Conservation (phyloP, 306 rosid genomes). For the Neltuma alba region DNA sequence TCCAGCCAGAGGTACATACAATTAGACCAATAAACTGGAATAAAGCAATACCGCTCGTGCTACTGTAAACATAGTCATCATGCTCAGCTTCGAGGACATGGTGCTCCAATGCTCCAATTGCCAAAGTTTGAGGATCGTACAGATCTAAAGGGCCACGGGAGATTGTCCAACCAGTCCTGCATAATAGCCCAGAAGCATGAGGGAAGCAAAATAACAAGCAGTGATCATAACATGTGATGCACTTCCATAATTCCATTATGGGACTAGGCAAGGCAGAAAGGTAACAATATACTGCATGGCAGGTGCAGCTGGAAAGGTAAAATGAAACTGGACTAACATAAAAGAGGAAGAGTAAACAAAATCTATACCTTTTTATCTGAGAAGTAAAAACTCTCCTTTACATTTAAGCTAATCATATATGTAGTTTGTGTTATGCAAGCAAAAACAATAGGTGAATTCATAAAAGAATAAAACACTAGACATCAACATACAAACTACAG, state of each 20-base stretch:
- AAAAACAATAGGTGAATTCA: background rate
- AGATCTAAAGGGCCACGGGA: slow-evolving; percentile 57
- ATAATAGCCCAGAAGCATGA: slow-evolving; percentile 24
- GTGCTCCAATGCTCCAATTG: slow-evolving; percentile 66
- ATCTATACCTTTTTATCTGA: background rate
- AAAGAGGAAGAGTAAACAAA: background rate
- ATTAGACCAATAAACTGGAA: slow-evolving; percentile 59
- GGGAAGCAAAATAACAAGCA: background rate
- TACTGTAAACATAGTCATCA: slow-evolving; percentile 52
- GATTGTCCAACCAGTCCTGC: slow-evolving; percentile 58
- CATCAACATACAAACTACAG: background rate
- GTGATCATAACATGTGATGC: background rate
- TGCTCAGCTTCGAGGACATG: slow-evolving; percentile 55
- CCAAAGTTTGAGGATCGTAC: slow-evolving; percentile 58
- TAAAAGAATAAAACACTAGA: background rate
- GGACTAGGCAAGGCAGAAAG: background rate
- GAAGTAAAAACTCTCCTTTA: background rate
- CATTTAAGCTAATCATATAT: background rate
- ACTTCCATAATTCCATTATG: background rate
- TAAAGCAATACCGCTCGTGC: slow-evolving; percentile 55
- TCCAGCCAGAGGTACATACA: slow-evolving; percentile 36
- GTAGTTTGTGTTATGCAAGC: background rate
- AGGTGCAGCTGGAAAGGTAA: slow-evolving; percentile 8
- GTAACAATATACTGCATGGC: background rate
- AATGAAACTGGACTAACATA: background rate